Evolutionary conservation across 768 basidiomycete genomes (phyloP).

Genomic region (Boletus rubescentipes): DNA sequence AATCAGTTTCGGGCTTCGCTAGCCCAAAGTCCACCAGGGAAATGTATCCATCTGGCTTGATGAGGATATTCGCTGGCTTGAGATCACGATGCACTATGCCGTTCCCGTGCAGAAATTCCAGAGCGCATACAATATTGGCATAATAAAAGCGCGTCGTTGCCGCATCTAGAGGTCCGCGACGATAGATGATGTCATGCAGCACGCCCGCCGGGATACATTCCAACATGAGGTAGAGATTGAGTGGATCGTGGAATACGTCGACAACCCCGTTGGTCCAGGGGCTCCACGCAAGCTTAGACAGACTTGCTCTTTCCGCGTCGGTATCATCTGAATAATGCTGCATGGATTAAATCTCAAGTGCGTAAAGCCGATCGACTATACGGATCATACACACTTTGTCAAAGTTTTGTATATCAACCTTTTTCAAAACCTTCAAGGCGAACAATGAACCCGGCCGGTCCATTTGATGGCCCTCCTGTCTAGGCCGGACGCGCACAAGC

Average conservation of each 20-base stretch:
- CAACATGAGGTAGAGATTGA: constrained; percentile 49
- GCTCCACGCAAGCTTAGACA: constrained; percentile 49
- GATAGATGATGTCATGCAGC: constrained; percentile 38
- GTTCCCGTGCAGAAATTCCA: constrained; percentile 45
- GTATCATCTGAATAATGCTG: constrained; percentile 32
- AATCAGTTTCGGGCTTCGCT: constrained; percentile 23
- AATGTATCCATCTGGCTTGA: constrained; percentile 57
- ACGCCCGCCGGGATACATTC: constrained; percentile 50
- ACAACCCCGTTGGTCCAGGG: constrained; percentile 52
- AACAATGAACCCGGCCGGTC: constrained; percentile 40
- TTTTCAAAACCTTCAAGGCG: constrained; percentile 46
- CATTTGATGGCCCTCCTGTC: constrained; percentile 27
- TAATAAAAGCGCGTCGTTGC: constrained; percentile 49
- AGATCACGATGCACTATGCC: constrained; percentile 55
- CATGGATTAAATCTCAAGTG: neutral
- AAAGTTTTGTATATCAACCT: constrained; percentile 33
- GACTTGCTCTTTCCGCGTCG: constrained; percentile 41
- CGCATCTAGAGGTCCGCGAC: constrained; percentile 32
- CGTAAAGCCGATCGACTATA: neutral
- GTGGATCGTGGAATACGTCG: constrained; percentile 44
- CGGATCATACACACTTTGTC: constrained; percentile 27
- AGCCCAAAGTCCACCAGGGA: constrained; percentile 52
- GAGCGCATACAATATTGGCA: constrained; percentile 49
- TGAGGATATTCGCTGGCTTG: constrained; percentile 57
- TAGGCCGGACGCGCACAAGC: constrained; percentile 37